Evolutionary conservation across 2,329 filamentous ascomycete genomes (phyloP).

Genomic region (Cytospora paraplurivora): DNA sequence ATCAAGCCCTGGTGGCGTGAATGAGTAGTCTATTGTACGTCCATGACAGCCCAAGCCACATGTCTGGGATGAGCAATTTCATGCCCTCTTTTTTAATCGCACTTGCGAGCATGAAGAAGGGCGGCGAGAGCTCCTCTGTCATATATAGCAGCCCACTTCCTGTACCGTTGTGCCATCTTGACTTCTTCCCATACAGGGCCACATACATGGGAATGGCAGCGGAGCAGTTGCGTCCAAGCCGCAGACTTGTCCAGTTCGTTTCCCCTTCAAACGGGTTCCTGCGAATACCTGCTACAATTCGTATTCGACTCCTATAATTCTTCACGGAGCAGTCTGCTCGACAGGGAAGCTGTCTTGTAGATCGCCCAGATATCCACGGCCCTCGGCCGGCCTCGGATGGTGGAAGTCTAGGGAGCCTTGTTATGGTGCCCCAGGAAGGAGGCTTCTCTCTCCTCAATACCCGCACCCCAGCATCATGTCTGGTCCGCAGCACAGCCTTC

Average conservation of each 20-base stretch:
- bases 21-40: neutral
- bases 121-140: too few species aligned
- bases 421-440: neutral
- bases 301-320: neutral
- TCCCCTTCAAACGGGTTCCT: neutral
- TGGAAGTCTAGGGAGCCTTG: neutral
- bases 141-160: neutral
- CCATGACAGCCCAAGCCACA: neutral
- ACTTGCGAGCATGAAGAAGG: neutral
- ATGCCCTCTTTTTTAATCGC: neutral
- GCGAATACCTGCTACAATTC: neutral
- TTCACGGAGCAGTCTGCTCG: neutral
- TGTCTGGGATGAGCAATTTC: neutral
- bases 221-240: neutral
- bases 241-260: neutral
- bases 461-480: neutral
- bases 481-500: neutral
- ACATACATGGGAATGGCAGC: neutral
- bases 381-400: too few species aligned
- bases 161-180: neutral
- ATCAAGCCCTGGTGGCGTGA: neutral
- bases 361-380: neutral
- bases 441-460: neutral
- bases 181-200: neutral
- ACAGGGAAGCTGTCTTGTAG: neutral